phyloP scores from a whole-genome alignment of 768 basidiomycete genomes.

The Phlebiopsis gigantea region DNA sequence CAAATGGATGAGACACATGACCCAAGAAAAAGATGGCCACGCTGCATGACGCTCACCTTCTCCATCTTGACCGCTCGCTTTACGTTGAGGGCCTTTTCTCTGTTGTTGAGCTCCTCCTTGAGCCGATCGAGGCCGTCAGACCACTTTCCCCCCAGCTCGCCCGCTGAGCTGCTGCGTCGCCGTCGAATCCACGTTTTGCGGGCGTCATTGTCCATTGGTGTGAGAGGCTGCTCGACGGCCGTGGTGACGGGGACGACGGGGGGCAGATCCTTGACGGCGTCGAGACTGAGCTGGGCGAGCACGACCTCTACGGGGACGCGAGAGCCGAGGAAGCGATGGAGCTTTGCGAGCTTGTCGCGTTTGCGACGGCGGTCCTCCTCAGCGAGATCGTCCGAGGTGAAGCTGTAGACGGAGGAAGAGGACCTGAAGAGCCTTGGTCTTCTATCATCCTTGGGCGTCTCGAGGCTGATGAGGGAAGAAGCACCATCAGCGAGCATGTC shows the following conservation, averaged over 20 bases:
- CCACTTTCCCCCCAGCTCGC: slow-evolving; percentile 44
- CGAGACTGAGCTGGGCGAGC: slow-evolving; percentile 35
- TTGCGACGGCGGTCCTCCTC: slow-evolving; percentile 65
- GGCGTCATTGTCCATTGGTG: slow-evolving; percentile 21
- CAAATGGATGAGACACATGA: neutral
- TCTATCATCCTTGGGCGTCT: slow-evolving; percentile 24
- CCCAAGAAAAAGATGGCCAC: neutral
- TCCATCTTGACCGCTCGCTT: slow-evolving; percentile 84
- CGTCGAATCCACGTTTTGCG: slow-evolving; percentile 40
- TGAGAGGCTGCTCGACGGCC: slow-evolving; percentile 16
- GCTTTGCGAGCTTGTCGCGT: slow-evolving; percentile 71
- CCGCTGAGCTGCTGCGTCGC: slow-evolving; percentile 49
- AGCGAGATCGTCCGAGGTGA: slow-evolving; percentile 39
- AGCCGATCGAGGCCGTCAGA: slow-evolving; percentile 53
- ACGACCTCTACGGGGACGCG: slow-evolving; percentile 69
- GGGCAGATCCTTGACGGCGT: slow-evolving; percentile 22
- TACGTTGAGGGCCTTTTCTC: slow-evolving; percentile 77
- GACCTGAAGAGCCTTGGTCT: slow-evolving; percentile 42
- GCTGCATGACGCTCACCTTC: slow-evolving; percentile 44
- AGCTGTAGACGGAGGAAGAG: slow-evolving; percentile 28
- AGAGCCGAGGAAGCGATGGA: slow-evolving; percentile 84
- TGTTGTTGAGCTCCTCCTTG: slow-evolving; percentile 64
- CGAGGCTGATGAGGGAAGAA: slow-evolving; percentile 26
- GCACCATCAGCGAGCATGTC: slow-evolving; percentile 32
- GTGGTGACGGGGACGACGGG: slow-evolving; percentile 22